phyloP scores from a whole-genome alignment of 2,329 filamentous ascomycete genomes.

The Berkeleyomyces basicola region DNA sequence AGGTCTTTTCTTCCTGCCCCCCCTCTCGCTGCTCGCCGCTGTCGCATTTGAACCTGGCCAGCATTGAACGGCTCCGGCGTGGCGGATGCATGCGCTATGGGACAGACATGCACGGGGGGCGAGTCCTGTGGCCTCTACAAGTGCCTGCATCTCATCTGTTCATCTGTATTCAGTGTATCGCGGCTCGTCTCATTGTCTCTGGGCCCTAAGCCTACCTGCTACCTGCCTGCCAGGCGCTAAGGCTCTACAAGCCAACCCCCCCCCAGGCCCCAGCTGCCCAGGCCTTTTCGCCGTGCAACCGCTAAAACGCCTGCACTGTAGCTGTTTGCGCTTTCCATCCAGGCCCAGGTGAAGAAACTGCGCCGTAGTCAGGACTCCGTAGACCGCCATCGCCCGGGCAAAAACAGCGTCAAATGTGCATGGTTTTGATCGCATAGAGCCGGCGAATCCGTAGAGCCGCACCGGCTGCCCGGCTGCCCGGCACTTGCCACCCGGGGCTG shows the following conservation, averaged over 20 bases:
- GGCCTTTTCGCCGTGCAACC: not conserved
- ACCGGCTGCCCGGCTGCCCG: not conserved
- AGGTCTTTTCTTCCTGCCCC: not conserved
- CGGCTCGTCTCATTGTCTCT: too few relatives aligned
- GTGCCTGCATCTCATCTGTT: too few relatives aligned
- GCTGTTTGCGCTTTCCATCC: constrained; percentile 1
- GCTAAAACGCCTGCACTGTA: not conserved
- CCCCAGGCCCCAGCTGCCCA: not conserved
- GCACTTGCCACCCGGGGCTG: not conserved
- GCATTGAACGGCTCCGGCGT: too few relatives aligned
- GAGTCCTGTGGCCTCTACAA: too few relatives aligned
- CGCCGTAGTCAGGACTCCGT: not conserved
- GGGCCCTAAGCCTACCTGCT: not conserved
- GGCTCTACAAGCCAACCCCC: not conserved
- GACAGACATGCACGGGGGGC: too few relatives aligned
- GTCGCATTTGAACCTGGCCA: not conserved
- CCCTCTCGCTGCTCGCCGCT: not conserved
- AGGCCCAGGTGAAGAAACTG: constrained; percentile 1
- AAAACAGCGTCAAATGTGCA: not conserved
- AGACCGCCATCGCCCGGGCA: not conserved
- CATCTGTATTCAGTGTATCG: too few relatives aligned
- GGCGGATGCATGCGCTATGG: too few relatives aligned
- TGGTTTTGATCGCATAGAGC: constrained; percentile 6
- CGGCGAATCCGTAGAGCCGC: not conserved
- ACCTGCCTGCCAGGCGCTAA: not conserved